Base-by-base conservation (phyloP, 2,329 filamentous ascomycete species). In the Alternaria novae-zelandiae region DNA sequence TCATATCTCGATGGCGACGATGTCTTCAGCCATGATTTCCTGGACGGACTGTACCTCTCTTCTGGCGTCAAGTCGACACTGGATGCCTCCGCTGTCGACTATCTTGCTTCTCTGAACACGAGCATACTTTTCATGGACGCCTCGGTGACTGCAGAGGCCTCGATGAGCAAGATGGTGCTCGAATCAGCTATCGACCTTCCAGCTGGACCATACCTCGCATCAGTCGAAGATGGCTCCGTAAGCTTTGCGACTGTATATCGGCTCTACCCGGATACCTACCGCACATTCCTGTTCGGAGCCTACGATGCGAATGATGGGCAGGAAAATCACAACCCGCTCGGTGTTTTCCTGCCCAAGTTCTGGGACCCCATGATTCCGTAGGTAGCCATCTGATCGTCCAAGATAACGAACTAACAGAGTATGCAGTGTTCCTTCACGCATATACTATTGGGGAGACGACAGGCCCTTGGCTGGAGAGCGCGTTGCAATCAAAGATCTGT, bases 381-480 rank as follows among this genome's bases (percentile, higher is more conserved):
- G 62, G 71, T 66, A 58, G 3, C 21, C 32, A n/a, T n/a, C n/a
- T n/a, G n/a, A n/a, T n/a, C n/a, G n/a, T n/a, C n/a, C n/a, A n/a
- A n/a, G n/a, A n/a, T n/a, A n/a, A n/a, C n/a, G n/a, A n/a, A n/a
- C n/a, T n/a, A n/a, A n/a, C n/a, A n/a, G n/a, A n/a, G n/a, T n/a
- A n/a, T n/a, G n/a, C 8, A 71, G 70, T 12, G 80, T 82, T 1
- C 80, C 81, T 2, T 82, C 81, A 0, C 73, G 81, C 1, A 72
- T 82, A 10, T 82, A 83, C 68, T 72, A 32, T 12, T 76, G 71
- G 71, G 70, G 55, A 4, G 80, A 82, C 47, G 26, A 70, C 4
- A 71, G 78, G 23, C 73, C 71, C 0, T 54, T 75, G 1, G 71
- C 73, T 5, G 73, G 73, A 6, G 62, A 68, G 50, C 73, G 81